Percentiles rank a stretch among this genome's conserved stretches.
Evolutionary conservation across 192 early-diverging fungal species (phyloP).

Genomic region (Mortierella hygrophila): DNA sequence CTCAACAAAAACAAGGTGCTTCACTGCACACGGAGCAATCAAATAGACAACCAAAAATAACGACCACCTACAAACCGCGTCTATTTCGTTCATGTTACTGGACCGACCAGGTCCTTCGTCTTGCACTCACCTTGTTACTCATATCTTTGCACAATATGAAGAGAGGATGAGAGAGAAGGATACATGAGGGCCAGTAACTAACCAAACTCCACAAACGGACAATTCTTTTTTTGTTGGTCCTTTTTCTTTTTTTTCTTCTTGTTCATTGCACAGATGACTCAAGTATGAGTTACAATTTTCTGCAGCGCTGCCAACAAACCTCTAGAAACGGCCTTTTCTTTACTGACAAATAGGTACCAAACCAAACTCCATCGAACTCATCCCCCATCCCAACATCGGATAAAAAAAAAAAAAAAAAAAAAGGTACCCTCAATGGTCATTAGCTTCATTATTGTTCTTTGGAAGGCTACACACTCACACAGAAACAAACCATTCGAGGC

Average conservation of each 20-base stretch:
- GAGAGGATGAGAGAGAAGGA: not conserved
- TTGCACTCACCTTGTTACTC: conserved; percentile 15
- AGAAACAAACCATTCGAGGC: not conserved
- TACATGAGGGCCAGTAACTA: not conserved
- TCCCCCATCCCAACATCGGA: too few species aligned
- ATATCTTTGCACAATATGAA: not conserved
- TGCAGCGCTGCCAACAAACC: not conserved
- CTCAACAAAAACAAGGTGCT: not conserved
- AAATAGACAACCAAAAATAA: not conserved
- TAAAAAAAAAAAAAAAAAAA: too few species aligned
- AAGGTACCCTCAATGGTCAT: not conserved
- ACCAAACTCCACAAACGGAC: not conserved
- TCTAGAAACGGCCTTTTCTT: not conserved
- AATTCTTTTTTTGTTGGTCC: not conserved
- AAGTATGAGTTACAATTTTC: conserved; percentile 2
- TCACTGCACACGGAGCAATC: conserved; percentile 19
- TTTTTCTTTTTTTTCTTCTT: not conserved
- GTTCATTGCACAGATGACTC: conserved; percentile 13
- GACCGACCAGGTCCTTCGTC: not conserved
- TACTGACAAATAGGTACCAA: not conserved
- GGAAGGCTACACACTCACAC: not conserved
- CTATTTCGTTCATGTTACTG: conserved; percentile 11
- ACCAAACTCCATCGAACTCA: not conserved
- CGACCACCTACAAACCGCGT: conserved; percentile 2
- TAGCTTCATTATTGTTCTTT: not conserved